Base-by-base conservation (phyloP, 2,329 filamentous ascomycete genomes). In the Graphilbum ipis-grandicollis region DNA sequence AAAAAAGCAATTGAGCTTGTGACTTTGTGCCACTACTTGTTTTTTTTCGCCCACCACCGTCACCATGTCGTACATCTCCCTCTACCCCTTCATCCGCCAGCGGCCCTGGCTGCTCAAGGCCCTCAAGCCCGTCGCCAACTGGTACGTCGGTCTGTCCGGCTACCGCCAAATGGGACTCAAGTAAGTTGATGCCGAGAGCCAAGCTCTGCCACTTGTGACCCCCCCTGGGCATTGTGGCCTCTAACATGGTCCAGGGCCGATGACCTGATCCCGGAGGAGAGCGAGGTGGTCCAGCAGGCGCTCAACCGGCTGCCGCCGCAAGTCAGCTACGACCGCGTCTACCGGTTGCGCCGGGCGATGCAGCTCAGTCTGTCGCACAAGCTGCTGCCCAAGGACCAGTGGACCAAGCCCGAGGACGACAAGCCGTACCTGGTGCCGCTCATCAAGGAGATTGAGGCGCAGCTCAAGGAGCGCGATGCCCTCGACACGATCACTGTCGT, bases 281-380 rank as follows among this genome's bases (percentile, higher is more conserved):
- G 71, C 67, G 81, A 90, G 52, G 63, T 68, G 40, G 84, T 93
- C 52, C 79, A 90, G 60, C 71, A 78, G 50, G 90, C 90, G 45
- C 72, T 98, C 54, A 81, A 82, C 71, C 84, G 90, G 57, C 80
- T 98, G 44, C 74, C 81, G 40, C 71, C 83, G 52, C 83, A 92
- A 68, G 83, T 90, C 57, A 71, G 78, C 52, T 96, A 96, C 66
- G 90, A 98, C 67, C 88, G 90, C 58, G 75, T 96, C 58, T 98
- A 85, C 78, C 86, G 90, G 55, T 75, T 98, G 61, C 83, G 90
- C 65, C 78, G 90, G 63, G 88, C 90, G 52, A 77, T 92, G 63
- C 90, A 98, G 65, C 65, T 63, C 58, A 71, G 66, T 51, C 58
- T 72, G 53, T 57, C 65, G 51, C 73, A 77, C 58, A 73, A 75